phyloP scores from a whole-genome alignment of 352 stramenopile species.

The Phytophthora macrochlamydospora region DNA sequence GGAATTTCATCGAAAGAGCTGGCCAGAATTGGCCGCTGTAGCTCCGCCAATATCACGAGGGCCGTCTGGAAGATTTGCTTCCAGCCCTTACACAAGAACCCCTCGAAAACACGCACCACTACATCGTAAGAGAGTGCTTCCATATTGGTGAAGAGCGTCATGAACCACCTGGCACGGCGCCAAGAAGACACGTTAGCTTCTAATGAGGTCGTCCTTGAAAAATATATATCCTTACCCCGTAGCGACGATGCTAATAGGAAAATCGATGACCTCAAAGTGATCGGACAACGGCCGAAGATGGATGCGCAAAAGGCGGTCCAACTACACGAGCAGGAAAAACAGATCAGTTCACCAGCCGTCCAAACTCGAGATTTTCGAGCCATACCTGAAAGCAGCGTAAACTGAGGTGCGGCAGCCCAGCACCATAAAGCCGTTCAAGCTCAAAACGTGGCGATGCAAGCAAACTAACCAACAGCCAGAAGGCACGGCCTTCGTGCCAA shows the following conservation, averaged over 20 bases:
- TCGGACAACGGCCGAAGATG: slow-evolving; percentile 46
- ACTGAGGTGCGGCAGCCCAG: slow-evolving; percentile 60
- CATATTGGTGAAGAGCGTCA: slow-evolving; percentile 84
- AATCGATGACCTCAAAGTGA: slow-evolving; percentile 65
- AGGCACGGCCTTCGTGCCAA: slow-evolving; percentile 69
- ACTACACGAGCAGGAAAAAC: slow-evolving; percentile 24
- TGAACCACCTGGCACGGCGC: slow-evolving; percentile 66
- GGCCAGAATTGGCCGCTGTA: slow-evolving; percentile 55
- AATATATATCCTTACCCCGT: slow-evolving; percentile 46
- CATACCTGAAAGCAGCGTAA: slow-evolving; percentile 72
- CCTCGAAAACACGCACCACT: slow-evolving; percentile 64
- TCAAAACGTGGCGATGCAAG: slow-evolving; percentile 59
- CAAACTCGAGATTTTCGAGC: slow-evolving; percentile 4
- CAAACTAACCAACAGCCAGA: slow-evolving; percentile 73
- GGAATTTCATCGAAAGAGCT: slow-evolving; percentile 76
- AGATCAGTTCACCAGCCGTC: neutral
- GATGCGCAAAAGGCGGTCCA: slow-evolving; percentile 52
- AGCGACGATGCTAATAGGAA: slow-evolving; percentile 70
- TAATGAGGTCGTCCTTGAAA: neutral
- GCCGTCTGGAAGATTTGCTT: slow-evolving; percentile 74
- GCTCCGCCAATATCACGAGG: slow-evolving; percentile 55
- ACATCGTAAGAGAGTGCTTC: slow-evolving; percentile 67
- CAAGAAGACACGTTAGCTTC: neutral
- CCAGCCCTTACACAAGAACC: slow-evolving; percentile 75
- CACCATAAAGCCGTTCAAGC: slow-evolving; percentile 64